phyloP scores from a whole-genome alignment of 305 asterid genomes.

The Rubia peregrina region DNA sequence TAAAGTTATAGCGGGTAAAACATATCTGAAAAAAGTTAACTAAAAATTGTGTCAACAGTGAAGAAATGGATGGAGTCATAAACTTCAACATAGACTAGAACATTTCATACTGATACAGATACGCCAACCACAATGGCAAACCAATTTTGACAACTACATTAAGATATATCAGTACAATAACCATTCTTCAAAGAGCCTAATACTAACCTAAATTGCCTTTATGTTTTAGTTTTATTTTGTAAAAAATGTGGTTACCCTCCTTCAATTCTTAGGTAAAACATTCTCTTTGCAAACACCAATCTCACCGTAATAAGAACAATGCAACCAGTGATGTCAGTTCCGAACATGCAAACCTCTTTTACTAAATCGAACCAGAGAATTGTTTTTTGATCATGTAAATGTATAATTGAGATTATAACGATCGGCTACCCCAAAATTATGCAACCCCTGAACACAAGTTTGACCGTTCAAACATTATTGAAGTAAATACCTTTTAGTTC shows the following conservation, averaged over 20 bases:
- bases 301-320: neutral
- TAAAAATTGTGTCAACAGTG: neutral
- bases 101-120: neutral
- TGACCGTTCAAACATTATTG: neutral
- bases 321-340: neutral
- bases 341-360: neutral
- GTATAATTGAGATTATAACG: neutral
- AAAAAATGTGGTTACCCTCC: neutral
- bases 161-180: neutral
- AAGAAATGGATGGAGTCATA: neutral
- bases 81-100: neutral
- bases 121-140: neutral
- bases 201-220: neutral
- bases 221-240: neutral
- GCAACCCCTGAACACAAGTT: neutral
- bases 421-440: neutral
- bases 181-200: too few species aligned
- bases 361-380: too few species aligned
- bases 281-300: neutral
- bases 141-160: neutral
- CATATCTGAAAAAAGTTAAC: neutral
- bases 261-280: neutral
- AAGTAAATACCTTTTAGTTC: neutral
- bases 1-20: neutral
- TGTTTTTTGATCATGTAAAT: neutral